Evolutionary conservation across 441 rosid species (phyloP).

Genomic region (Theobroma grandiflorum): DNA sequence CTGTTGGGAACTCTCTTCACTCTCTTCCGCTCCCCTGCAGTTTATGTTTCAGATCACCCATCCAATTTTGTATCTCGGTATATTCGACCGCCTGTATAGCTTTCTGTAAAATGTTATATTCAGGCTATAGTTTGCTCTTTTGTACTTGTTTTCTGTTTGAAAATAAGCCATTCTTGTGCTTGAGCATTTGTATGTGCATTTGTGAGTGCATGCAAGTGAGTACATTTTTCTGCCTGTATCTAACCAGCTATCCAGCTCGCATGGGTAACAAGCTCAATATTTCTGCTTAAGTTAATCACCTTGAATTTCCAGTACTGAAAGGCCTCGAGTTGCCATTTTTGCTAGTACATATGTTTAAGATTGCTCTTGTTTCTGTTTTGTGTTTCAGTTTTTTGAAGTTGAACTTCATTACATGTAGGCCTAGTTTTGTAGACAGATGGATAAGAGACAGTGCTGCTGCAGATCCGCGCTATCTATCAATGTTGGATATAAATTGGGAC

Average conservation of each 20-base stretch:
- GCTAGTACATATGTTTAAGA: background rate
- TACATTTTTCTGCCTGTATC: background rate
- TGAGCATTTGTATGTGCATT: background rate
- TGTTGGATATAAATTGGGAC: constrained; percentile 65
- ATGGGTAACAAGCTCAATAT: background rate
- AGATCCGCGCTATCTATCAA: constrained; percentile 65
- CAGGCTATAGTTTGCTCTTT: constrained; percentile 1
- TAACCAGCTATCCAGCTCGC: background rate
- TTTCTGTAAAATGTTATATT: background rate
- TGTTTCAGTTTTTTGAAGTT: constrained; percentile 26
- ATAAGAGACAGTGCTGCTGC: constrained; percentile 40
- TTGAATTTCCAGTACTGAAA: background rate
- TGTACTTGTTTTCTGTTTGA: background rate
- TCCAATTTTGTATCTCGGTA: constrained; percentile 55
- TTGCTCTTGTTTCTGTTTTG: background rate
- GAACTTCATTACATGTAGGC: constrained; percentile 42
- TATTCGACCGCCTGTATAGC: constrained; percentile 14
- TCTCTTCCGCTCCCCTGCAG: constrained; percentile 66
- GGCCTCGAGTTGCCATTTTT: background rate
- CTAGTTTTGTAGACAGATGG: constrained; percentile 61
- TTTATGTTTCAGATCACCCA: constrained; percentile 68
- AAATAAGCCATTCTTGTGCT: background rate
- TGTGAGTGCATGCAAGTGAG: background rate
- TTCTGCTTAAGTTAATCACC: background rate
- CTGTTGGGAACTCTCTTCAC: constrained; percentile 68